These are phyloP conservation scores for Castanea mollissima DNA, from an alignment of 306 rosid genomes.

Conservation along the genomic window DNA sequence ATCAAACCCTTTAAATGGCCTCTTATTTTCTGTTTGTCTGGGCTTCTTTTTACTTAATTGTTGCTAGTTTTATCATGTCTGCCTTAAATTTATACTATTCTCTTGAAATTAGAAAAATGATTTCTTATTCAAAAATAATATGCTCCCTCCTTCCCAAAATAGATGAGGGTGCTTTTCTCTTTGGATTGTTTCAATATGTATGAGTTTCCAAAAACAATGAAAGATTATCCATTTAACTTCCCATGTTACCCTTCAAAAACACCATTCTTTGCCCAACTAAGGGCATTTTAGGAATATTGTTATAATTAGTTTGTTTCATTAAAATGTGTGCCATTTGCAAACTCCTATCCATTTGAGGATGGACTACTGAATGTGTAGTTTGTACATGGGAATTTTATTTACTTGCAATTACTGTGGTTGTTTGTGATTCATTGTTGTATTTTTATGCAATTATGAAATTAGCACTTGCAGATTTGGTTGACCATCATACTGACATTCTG, in stretches of 20 bases:
- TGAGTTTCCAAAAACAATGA: no score
- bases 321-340: no score
- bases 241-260: no score
- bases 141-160: no score
- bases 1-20: constrained; percentile 7
- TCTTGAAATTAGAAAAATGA: background rate
- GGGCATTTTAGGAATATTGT: no score
- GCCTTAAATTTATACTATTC: background rate
- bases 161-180: no score
- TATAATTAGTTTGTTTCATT: no score
- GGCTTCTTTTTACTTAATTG: constrained; percentile 6
- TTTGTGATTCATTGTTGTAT: background rate
- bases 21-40: constrained; percentile 3
- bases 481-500: background rate
- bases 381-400: background rate
- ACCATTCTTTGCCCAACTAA: no score
- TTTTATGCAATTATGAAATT: background rate
- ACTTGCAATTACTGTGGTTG: background rate
- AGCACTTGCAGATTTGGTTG: background rate
- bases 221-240: no score
- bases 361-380: background rate
- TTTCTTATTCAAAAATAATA: background rate
- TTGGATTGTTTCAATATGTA: no score
- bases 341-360: no score
- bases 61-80: constrained; percentile 1